These are phyloP conservation scores for Penicillium corylophilum DNA, from an alignment of 2,329 filamentous ascomycete species.

Conservation along the genomic window DNA sequence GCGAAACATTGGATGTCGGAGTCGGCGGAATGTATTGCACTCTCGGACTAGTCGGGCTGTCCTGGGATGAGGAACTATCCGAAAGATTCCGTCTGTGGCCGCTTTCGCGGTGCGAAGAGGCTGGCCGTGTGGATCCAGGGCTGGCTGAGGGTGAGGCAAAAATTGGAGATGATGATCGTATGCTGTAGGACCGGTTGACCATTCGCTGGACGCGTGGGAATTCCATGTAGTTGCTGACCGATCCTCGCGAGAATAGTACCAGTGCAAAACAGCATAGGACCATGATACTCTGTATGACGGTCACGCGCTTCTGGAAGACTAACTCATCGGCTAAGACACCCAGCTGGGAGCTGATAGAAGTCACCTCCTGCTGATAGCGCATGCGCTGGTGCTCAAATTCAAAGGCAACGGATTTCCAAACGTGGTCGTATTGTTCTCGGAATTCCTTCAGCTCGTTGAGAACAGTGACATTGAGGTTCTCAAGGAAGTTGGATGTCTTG, in stretches of 20 bases:
- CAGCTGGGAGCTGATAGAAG: conserved; percentile 76
- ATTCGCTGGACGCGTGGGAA: conserved; percentile 49
- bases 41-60: conserved; percentile 29
- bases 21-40: conserved; percentile 42
- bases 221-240: conserved; percentile 45
- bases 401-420: conserved; percentile 93
- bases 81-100: conserved; percentile 34
- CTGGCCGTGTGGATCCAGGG: conserved; percentile 36
- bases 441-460: conserved; percentile 75
- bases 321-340: conserved; percentile 93
- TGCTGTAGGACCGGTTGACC: conserved; percentile 45
- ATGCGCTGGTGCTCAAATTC: conserved; percentile 87
- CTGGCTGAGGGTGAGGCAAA: conserved; percentile 39
- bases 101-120: conserved; percentile 31
- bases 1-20: conserved; percentile 33
- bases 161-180: conserved; percentile 38
- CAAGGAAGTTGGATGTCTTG: conserved; percentile 80
- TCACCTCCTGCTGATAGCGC: conserved; percentile 76
- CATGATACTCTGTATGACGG: conserved; percentile 84
- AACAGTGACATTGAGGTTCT: conserved; percentile 83
- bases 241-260: conserved; percentile 69
- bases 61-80: conserved; percentile 36
- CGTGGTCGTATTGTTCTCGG: conserved; percentile 85
- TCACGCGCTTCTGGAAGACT: conserved; percentile 80
- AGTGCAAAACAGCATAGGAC: conserved; percentile 83